Evolutionary conservation across 1,139 yeast genomes (phyloP).

Genomic region (Blastobotrys illinoisensis): DNA sequence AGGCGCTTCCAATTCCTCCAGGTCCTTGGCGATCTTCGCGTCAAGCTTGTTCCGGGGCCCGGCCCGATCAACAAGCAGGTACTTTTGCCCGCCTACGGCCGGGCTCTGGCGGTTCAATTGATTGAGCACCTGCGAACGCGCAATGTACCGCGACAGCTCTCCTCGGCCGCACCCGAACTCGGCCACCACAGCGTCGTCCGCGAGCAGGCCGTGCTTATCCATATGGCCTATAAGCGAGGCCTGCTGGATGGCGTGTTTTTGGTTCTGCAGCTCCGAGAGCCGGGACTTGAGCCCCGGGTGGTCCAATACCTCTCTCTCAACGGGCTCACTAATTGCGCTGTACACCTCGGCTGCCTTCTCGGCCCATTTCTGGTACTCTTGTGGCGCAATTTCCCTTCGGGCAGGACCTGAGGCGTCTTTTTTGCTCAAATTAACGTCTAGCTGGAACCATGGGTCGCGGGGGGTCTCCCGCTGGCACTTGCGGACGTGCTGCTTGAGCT

Average conservation of each 20-base stretch:
- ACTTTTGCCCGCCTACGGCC: slow-evolving; percentile 32
- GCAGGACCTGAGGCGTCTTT: slow-evolving; percentile 3
- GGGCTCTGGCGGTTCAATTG: slow-evolving; percentile 4
- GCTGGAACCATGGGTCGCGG: slow-evolving; percentile 42
- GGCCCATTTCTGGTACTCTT: slow-evolving; percentile 32
- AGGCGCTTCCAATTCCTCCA: slow-evolving; percentile 24
- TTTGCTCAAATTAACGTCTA: slow-evolving; percentile 36
- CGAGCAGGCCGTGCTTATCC: slow-evolving; percentile 40
- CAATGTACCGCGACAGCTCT: slow-evolving; percentile 69
- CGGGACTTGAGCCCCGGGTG: slow-evolving; percentile 36
- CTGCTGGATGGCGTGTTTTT: slow-evolving; percentile 79
- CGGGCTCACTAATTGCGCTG: slow-evolving; percentile 16
- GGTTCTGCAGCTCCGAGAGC: slow-evolving; percentile 46
- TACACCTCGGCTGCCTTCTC: slow-evolving; percentile 30
- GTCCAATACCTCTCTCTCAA: slow-evolving; percentile 16
- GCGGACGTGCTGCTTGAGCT: slow-evolving; percentile 50
- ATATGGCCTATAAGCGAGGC: slow-evolving; percentile 73
- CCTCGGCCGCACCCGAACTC: slow-evolving; percentile 94
- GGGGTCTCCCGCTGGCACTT: slow-evolving; percentile 49
- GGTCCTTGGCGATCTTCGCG: slow-evolving; percentile 55
- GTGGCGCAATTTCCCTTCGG: background rate
- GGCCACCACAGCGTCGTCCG: slow-evolving; percentile 39
- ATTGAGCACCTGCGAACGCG: slow-evolving; percentile 38
- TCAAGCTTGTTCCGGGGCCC: slow-evolving; percentile 77
- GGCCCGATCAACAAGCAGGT: slow-evolving; percentile 69